A percentile compares a stretch with the other conserved stretches of the same genome.
phyloP scores from a whole-genome alignment of 345 rosid genomes.

The Triadica sebifera region DNA sequence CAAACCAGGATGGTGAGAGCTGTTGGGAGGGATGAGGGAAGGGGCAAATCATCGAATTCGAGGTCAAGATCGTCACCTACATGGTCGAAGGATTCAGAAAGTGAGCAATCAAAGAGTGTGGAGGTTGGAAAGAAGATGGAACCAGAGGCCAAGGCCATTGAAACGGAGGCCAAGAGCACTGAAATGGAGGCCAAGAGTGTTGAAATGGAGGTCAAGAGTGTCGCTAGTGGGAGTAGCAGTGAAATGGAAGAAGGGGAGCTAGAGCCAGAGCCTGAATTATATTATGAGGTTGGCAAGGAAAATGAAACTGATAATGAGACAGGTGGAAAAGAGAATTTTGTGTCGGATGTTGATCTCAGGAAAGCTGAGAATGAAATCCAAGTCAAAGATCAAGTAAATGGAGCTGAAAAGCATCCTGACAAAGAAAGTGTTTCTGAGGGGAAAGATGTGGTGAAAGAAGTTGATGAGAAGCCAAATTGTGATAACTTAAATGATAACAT shows the following conservation, averaged over 20 bases:
- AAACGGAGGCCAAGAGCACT: conserved; percentile 38
- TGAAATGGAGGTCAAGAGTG: conserved; percentile 43
- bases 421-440: conserved; percentile 27
- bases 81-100: conserved; percentile 86
- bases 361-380: conserved; percentile 27
- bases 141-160: conserved; percentile 36
- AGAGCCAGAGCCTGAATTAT: conserved; percentile 56
- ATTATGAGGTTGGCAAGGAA: conserved; percentile 18
- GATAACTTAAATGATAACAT: conserved; percentile 24
- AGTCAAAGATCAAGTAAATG: conserved; percentile 22
- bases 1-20: conserved; percentile 31
- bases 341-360: conserved; percentile 16
- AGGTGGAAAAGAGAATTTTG: conserved; percentile 20
- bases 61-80: conserved; percentile 66
- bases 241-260: conserved; percentile 99
- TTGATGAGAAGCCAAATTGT: conserved; percentile 31
- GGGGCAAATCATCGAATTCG: conserved; percentile 40
- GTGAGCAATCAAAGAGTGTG: conserved; percentile 48
- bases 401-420: conserved; percentile 22
- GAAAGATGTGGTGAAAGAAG: conserved; percentile 31
- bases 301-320: conserved; percentile 5
- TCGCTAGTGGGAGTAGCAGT: conserved; percentile 56
- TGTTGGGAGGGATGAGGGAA: conserved; percentile 33
- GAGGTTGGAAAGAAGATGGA: conserved; percentile 33
- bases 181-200: conserved; percentile 37